Evolutionary conservation across 129 eudicot genomes (phyloP), one percentile per base, ranked within the genome.

Genomic region (Apium graveolens): DNA sequence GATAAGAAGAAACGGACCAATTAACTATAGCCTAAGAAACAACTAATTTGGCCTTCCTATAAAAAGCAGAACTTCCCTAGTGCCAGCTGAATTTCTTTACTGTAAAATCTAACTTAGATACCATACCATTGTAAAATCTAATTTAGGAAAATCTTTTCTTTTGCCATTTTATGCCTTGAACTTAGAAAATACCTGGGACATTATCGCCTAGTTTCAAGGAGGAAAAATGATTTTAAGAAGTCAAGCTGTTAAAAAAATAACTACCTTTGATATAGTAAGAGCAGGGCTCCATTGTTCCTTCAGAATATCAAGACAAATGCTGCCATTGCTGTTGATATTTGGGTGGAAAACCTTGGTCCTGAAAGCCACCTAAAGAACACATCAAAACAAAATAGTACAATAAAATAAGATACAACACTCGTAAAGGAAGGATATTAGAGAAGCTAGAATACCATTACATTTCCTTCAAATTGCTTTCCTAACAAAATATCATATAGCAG

Each of bases 251-350:
- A 75, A 55, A n/a, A 65, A 63, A 55, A 71, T 14, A 70, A 20
- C 45, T 10, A 85, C 91, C 89, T 88, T 88, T 60, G 92, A 88
- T 80, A 86, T 86, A 12, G 91, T 88, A 51, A 88, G 86, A 80
- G 91, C 91, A n/a, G 91, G 91, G 81, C 91, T 88, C 91, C 91
- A 88, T 72, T 88, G 91, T 74, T 88, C 91, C 85, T 88, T 88
- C 84, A 88, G 53, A 57, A 88, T 88, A 81, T 88, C 91, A 76
- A 88, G 89, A 74, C 89, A 88, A 79, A 88, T 88, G 87, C 91
- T 83, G 38, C 91, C 91, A 5, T 88, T 88, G 82, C 91, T 88
- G 72, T 85, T 88, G 80, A 88, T 85, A 71, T 88, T 88, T 16
- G 91, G 91, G 80, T 87, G 88, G 73, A 87, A 87, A 49, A 87